Conservation (phyloP, 2,329 filamentous ascomycete genomes). For the Hypoxylon sp. region DNA sequence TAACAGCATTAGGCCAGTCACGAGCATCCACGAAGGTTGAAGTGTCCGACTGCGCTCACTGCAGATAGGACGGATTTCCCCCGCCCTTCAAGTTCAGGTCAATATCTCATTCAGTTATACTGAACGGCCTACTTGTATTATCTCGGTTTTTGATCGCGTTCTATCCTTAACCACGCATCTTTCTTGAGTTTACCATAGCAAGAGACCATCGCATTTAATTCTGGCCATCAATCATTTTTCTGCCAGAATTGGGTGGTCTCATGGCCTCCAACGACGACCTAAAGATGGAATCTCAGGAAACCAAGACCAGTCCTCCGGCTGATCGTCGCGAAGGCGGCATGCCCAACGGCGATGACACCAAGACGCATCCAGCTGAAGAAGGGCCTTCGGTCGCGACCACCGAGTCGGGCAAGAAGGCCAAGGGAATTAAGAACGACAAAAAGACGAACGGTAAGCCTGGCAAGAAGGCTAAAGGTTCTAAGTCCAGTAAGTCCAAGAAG, state of each 20-base stretch:
- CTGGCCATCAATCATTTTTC: not conserved
- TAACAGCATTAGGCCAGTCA: conserved; percentile 27
- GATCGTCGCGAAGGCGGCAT: conserved; percentile 38
- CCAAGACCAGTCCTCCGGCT: conserved; percentile 24
- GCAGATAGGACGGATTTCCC: conserved; percentile 17
- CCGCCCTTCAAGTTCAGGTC: conserved; percentile 15
- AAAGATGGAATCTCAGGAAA: conserved; percentile 38
- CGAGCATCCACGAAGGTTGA: conserved; percentile 29
- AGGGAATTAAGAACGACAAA: conserved; percentile 43
- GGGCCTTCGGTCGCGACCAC: conserved; percentile 28
- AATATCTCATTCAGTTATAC: conserved; percentile 10
- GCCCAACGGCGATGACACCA: conserved; percentile 25
- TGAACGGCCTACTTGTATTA: no score
- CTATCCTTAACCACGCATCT: not conserved
- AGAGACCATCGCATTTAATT: no score
- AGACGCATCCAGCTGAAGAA: conserved; percentile 37
- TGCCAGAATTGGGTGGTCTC: not conserved
- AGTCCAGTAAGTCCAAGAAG: conserved; percentile 36
- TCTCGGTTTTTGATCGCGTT: conserved; percentile 4
- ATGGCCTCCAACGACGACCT: conserved; percentile 32
- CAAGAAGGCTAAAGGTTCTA: conserved; percentile 30
- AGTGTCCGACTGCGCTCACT: conserved; percentile 27
- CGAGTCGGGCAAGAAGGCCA: conserved; percentile 40
- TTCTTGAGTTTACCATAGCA: no score
- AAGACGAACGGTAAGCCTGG: conserved; percentile 24